Percentiles rank a stretch among this genome's conserved stretches.
Evolutionary conservation across 2,329 filamentous ascomycete genomes (phyloP).

Genomic region (Talaromyces sp.): DNA sequence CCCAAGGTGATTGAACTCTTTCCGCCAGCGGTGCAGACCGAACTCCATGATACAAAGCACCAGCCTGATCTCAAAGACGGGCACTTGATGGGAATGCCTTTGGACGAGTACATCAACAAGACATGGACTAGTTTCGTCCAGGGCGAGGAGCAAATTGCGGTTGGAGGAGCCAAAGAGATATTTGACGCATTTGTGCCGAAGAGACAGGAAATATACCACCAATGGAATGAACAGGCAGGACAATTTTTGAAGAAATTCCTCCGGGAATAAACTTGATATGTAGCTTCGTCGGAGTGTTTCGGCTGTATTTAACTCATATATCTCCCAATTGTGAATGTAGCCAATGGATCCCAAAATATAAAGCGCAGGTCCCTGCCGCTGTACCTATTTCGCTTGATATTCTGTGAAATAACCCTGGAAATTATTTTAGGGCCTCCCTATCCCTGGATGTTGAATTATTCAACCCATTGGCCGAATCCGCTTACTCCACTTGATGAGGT

Average conservation of each 20-base stretch:
- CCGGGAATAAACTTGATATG: background rate
- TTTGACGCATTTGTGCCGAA: background rate
- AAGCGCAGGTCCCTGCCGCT: too few relatives aligned
- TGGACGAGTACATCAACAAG: conserved; percentile 49
- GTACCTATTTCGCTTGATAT: too few relatives aligned
- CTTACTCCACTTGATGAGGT: too few relatives aligned
- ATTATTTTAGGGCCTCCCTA: too few relatives aligned
- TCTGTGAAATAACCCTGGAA: too few relatives aligned
- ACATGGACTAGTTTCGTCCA: conserved; percentile 35
- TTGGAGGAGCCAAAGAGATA: background rate
- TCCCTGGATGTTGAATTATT: too few relatives aligned
- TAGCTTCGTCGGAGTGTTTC: too few relatives aligned
- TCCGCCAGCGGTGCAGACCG: conserved; percentile 54
- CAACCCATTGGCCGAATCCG: too few relatives aligned
- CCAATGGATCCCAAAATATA: too few relatives aligned
- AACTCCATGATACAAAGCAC: conserved; percentile 46
- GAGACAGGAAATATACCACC: background rate
- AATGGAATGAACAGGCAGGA: background rate
- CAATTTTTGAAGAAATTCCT: background rate
- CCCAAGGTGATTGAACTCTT: conserved; percentile 53
- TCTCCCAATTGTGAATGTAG: too few relatives aligned
- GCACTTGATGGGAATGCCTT: conserved; percentile 48
- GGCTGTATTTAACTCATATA: background rate
- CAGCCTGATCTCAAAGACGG: conserved; percentile 48
- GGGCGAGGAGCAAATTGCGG: background rate